Conservation (phyloP, 139 green algal genomes). For the Volvox africanus region DNA sequence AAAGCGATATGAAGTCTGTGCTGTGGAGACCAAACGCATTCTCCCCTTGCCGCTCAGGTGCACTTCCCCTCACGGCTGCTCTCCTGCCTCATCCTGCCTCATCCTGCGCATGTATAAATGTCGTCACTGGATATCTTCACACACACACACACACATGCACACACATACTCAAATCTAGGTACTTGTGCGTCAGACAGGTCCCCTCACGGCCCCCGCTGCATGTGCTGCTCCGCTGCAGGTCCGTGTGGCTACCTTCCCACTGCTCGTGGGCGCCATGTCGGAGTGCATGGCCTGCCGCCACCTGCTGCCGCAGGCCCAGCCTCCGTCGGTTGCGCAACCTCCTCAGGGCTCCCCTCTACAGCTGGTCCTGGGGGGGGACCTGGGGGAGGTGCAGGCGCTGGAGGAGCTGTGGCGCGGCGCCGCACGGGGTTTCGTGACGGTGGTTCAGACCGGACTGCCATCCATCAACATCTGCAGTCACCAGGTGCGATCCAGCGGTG, state of each 20-base stretch:
- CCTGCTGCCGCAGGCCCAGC: constrained; percentile 13
- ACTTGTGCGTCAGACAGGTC: no score
- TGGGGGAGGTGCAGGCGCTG: constrained; percentile 10
- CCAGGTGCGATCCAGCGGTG: neutral
- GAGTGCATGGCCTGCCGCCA: constrained; percentile 77
- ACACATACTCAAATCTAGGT: no score
- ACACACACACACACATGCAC: no score
- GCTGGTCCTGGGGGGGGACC: neutral
- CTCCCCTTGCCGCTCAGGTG: no score
- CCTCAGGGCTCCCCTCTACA: neutral
- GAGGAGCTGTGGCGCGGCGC: constrained; percentile 79
- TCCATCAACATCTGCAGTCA: constrained; percentile 75
- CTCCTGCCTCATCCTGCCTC: no score
- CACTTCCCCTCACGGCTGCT: no score
- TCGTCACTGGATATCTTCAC: no score
- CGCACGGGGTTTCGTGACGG: constrained; percentile 67
- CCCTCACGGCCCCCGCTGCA: no score
- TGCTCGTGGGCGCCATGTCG: constrained; percentile 69
- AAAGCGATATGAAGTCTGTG: no score
- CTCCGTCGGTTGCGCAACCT: neutral
- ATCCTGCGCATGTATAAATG: no score
- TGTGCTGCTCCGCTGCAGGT: constrained; percentile 44
- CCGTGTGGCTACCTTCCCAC: constrained; percentile 71
- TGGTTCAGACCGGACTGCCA: constrained; percentile 77
- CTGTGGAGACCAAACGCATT: no score